Percentiles rank a stretch among this genome's conserved stretches.
phyloP scores from a whole-genome alignment of 805 yeast species.

The Kluyveromyces aestuarii region DNA sequence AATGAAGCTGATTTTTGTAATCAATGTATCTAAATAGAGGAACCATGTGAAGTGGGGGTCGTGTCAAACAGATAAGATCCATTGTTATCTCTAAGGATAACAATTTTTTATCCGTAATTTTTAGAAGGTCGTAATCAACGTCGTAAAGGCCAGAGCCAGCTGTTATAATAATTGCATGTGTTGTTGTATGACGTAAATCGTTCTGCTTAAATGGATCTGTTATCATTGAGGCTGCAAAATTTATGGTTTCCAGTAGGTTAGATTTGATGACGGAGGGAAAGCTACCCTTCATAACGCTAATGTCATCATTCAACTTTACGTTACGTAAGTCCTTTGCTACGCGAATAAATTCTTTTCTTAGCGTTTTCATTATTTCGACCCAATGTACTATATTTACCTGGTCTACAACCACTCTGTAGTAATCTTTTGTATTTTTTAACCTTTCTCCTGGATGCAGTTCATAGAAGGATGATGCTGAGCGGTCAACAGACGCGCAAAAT shows the following conservation, averaged over 20 bases:
- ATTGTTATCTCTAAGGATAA: slow-evolving; percentile 75
- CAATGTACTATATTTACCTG: slow-evolving; percentile 83
- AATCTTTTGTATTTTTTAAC: slow-evolving; percentile 61
- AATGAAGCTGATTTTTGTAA: slow-evolving; percentile 39
- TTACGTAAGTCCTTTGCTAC: slow-evolving; percentile 67
- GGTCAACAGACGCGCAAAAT: slow-evolving; percentile 69
- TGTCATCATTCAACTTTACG: slow-evolving; percentile 27
- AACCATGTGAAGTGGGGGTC: slow-evolving; percentile 86
- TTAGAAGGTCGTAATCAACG: slow-evolving; percentile 70
- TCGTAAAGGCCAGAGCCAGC: slow-evolving; percentile 94
- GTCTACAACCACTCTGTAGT: slow-evolving; percentile 89
- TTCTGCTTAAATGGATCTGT: slow-evolving; percentile 74
- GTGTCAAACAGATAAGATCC: slow-evolving; percentile 79
- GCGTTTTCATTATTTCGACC: slow-evolving; percentile 84
- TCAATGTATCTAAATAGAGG: slow-evolving; percentile 75
- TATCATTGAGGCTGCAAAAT: slow-evolving; percentile 69
- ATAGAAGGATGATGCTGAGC: slow-evolving; percentile 39
- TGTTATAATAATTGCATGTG: slow-evolving; percentile 78
- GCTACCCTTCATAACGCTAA: slow-evolving; percentile 41
- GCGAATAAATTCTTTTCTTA: slow-evolving; percentile 75
- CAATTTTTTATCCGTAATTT: slow-evolving; percentile 67
- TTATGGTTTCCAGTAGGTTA: slow-evolving; percentile 78
- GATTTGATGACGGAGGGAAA: slow-evolving; percentile 85
- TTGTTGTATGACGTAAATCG: slow-evolving; percentile 82
- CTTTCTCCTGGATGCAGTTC: slow-evolving; percentile 64